phyloP scores from a whole-genome alignment of 495 filamentous ascomycete genomes.

The Delitschia confertaspora region DNA sequence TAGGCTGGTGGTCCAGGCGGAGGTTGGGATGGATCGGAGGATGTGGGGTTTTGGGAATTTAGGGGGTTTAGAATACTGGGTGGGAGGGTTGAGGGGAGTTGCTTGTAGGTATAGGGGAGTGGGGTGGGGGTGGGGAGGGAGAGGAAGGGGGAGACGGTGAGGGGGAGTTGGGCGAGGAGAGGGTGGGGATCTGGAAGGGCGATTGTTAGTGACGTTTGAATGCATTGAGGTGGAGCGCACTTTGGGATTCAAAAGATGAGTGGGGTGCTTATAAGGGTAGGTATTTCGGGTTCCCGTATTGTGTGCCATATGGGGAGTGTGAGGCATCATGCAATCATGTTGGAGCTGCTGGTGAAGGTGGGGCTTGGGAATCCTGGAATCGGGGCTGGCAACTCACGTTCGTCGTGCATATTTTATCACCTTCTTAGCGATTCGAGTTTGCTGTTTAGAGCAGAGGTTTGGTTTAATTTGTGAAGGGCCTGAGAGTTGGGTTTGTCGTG shows the following conservation, averaged over 20 bases:
- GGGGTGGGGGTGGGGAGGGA: constrained; percentile 83
- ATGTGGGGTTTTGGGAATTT: constrained; percentile 23
- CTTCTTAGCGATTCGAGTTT: background rate
- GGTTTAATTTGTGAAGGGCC: background rate
- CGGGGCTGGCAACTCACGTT: constrained; percentile 21
- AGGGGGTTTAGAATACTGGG: constrained; percentile 57
- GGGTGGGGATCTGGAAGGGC: constrained; percentile 63
- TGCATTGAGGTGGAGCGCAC: background rate
- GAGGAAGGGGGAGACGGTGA: constrained; percentile 92
- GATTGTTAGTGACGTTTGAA: too few species aligned
- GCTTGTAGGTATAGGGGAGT: constrained; percentile 89
- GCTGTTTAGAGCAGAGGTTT: background rate
- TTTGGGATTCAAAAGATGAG: too few species aligned
- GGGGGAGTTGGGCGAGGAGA: constrained; percentile 80
- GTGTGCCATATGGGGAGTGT: too few species aligned
- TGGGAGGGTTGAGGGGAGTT: constrained; percentile 75
- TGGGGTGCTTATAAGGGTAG: too few species aligned
- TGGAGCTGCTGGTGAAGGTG: constrained; percentile 1
- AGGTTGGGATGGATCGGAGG: constrained; percentile 4
- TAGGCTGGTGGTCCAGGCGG: constrained; percentile 36
- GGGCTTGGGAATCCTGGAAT: too few species aligned
- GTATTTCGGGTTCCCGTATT: too few species aligned
- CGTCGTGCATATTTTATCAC: constrained; percentile 26
- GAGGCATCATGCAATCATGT: too few species aligned
- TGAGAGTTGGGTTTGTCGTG: background rate